Evolutionary conservation across 2,329 filamentous ascomycete genomes (phyloP).

Genomic region (Penicillium freii): DNA sequence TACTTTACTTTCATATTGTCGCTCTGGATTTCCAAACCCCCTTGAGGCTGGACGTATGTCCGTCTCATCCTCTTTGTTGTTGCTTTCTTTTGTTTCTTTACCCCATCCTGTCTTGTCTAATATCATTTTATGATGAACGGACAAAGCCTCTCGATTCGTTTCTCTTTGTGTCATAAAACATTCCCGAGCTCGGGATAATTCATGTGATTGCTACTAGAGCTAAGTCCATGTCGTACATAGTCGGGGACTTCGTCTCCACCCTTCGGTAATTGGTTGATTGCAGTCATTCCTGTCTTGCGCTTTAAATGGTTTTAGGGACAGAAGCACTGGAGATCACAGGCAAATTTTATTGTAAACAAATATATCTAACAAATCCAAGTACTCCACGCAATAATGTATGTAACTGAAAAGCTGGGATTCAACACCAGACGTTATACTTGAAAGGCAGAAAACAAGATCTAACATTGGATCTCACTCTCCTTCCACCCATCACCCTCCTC

Average conservation of each 20-base stretch:
- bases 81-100: slow-evolving; percentile 11
- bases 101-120: slow-evolving; percentile 23
- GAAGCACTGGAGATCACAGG: neutral
- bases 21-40: slow-evolving; percentile 1
- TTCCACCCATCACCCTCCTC: slow-evolving; percentile 60
- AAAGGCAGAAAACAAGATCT: slow-evolving; percentile 13
- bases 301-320: too few species aligned
- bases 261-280: neutral
- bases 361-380: neutral
- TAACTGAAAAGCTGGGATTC: neutral
- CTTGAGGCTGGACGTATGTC: neutral
- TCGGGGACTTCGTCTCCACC: too few species aligned
- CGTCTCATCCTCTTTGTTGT: slow-evolving; percentile 3
- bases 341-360: neutral
- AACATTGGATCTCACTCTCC: slow-evolving; percentile 67
- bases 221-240: neutral
- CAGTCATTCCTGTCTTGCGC: neutral
- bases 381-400: slow-evolving; percentile 1
- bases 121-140: slow-evolving; percentile 27
- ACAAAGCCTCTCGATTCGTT: slow-evolving; percentile 22
- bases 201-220: slow-evolving; percentile 8
- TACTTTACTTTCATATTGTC: slow-evolving; percentile 16
- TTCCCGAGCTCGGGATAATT: slow-evolving; percentile 16
- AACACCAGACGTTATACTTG: slow-evolving; percentile 2
- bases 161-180: slow-evolving; percentile 22